Base-by-base conservation (phyloP, 108 stramenopile species). In the Aureococcus anophagefferens region DNA sequence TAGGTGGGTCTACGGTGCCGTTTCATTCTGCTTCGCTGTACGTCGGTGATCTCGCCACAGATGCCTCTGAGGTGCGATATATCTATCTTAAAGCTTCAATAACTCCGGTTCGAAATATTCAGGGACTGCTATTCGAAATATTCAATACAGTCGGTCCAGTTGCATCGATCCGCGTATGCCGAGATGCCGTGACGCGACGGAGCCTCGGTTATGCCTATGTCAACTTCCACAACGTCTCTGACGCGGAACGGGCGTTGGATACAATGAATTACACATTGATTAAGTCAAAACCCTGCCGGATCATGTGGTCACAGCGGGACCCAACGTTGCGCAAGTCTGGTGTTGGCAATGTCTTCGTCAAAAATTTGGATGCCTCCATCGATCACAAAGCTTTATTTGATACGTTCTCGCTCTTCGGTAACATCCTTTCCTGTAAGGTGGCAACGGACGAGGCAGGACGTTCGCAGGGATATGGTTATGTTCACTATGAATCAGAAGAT, bases 251-350 rank as follows among this genome's bases (percentile, higher is more conserved):
- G 28, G 96, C 95, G 34, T 73, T 99, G 30, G 96, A 99, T 72
- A 94, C 93, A 69, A 94, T 99, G 96, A 99, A 99, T 89, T 98
- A 94, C 76, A 93, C 94, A 37, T 89, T 90, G 66, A 97, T 99
- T 86, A 95, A 94, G 87, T 82, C 83, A 68, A 93, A 91, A 79
- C 94, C 98, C 0, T 98, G 96, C 80, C 89, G 98, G 64, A 96
- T 99, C 85, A 99, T 99, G 98, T 99, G 96, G 96, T 94, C 93
- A 71, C 95, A 98, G 84, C 89, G 98, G 30, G 98, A 98, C 84
- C 96, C 96, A 13, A 85, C 86, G 63, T 85, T 95, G 44, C 92
- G 96, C 72, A 84, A 92, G 46, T 89, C 89, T 40, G 95, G 95
- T 40, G 91, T 93, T 62, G 98, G 96, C 66, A 99, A 99, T 84